phyloP scores from a whole-genome alignment of 192 early-diverging fungal species.

The Spizellomyces sp. region DNA sequence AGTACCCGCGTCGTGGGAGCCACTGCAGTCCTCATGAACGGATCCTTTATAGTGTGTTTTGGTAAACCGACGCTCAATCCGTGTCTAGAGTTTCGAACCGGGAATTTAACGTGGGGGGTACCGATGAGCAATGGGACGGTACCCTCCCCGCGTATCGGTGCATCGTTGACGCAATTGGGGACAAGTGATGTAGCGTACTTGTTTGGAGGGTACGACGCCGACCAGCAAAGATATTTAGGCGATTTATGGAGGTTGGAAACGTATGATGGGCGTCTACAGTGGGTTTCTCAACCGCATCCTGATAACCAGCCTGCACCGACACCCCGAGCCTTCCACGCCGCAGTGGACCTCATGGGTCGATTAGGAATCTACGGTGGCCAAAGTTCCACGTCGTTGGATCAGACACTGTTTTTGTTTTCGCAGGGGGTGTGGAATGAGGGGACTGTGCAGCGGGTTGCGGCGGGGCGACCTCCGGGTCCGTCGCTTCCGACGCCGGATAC shows the following conservation, averaged over 20 bases:
- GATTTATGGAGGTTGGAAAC: constrained; percentile 4
- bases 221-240: background rate
- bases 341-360: background rate
- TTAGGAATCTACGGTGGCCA: constrained; percentile 7
- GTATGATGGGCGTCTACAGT: background rate
- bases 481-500: background rate
- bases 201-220: background rate
- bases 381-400: background rate
- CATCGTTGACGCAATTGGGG: background rate
- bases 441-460: background rate
- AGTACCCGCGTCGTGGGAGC: background rate
- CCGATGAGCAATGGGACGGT: background rate
- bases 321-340: constrained; percentile 4
- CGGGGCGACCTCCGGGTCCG: background rate
- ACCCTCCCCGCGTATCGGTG: background rate
- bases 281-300: background rate
- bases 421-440: background rate
- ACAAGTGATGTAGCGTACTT: background rate
- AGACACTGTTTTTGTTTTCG: background rate
- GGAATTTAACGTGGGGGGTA: background rate
- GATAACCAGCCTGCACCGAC: background rate
- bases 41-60: background rate
- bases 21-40: background rate
- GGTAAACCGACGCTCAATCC: background rate
- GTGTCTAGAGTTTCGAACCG: background rate